A percentile compares a stretch with the other conserved stretches of the same genome.
phyloP scores from a whole-genome alignment of 23 red algal species.

The Cyanidium caldarium region DNA sequence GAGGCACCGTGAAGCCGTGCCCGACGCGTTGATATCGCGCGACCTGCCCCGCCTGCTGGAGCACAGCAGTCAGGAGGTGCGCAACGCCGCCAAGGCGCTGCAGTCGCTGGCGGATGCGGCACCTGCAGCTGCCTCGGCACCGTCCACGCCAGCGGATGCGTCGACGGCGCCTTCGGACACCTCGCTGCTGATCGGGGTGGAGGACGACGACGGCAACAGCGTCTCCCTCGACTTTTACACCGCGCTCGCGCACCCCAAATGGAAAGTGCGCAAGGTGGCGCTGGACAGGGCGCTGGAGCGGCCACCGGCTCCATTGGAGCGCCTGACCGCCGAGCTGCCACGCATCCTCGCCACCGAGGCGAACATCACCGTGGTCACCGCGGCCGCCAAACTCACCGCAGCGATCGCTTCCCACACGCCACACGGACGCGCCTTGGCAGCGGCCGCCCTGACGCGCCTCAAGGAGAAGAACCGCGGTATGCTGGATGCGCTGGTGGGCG shows the following conservation, averaged over 20 bases:
- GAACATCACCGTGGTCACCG: constrained; percentile 67
- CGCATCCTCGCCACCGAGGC: constrained; percentile 64
- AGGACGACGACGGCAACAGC: constrained; percentile 22
- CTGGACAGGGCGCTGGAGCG: constrained; percentile 17
- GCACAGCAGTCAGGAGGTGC: constrained; percentile 64
- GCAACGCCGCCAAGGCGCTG: constrained; percentile 63
- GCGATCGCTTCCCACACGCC: constrained; percentile 8
- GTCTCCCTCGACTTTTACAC: constrained; percentile 45
- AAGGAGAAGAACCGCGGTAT: constrained; percentile 65
- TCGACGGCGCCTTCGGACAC: too few relatives aligned
- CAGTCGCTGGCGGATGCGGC: constrained; percentile 14
- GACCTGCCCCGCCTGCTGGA: constrained; percentile 64
- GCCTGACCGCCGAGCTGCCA: constrained; percentile 35
- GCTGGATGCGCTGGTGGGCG: constrained; percentile 30
- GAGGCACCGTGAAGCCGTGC: constrained; percentile 25
- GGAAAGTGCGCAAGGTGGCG: constrained; percentile 55
- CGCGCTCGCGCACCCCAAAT: constrained; percentile 52
- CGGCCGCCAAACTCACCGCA: constrained; percentile 25
- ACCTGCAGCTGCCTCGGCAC: too few relatives aligned
- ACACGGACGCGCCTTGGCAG: constrained; percentile 9
- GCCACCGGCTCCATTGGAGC: too few relatives aligned
- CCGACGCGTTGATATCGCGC: too few relatives aligned
- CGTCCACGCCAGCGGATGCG: too few relatives aligned
- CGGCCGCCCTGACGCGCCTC: constrained; percentile 37
- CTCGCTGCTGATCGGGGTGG: background rate